Evolutionary conservation across 106 monocot genomes (phyloP), one percentile per base, ranked within the genome.

Genomic region (Cymbidium sinense): DNA sequence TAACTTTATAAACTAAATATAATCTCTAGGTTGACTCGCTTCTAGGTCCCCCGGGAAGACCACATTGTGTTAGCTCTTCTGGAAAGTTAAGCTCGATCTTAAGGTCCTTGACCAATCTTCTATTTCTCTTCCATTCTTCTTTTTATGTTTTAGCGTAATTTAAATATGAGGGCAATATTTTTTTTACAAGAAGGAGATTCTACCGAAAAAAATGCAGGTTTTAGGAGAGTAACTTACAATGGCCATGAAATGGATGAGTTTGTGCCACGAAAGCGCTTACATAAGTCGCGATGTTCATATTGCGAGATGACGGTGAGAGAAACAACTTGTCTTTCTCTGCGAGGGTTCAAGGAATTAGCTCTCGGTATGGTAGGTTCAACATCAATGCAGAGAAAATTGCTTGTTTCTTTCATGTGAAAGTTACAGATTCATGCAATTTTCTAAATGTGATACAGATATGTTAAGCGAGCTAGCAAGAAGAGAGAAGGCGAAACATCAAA

Each of bases 31-130:
- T 89, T 92, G 92, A 87, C 85, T 50, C 58, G 81, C 87, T 92
- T 35, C 44, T 92, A 71, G 92, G 92, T 18, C 89, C 92, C 5
- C 91, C 91, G 89, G 91, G 27, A 91, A 89, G 83, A 91, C 92
- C 3, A 83, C 85, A 21, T 58, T 92, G 11, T 92, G 61, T 82
- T 85, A 62, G 89, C 92, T 41, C 47, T 92, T 75, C 89, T 5
- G 92, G 92, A 79, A 92, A 87, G 50, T 79, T 89, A 34, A 79
- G 76, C 54, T 77, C n/a, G 78, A 83, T 44, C 78, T 92, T n/a
- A 79, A 79, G 89, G 92, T 89, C 3, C 31, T 41, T 27, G 39
- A 19, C 15, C 37, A 31, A 52, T 39, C 9, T 70, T 18, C 27
- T 47, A 31, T 23, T 79, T 67, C 6, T 70, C 70, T 70, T 35